Percentiles rank a stretch among this genome's conserved stretches.
Evolutionary conservation across 2,329 filamentous ascomycete genomes (phyloP).

Genomic region (Fusarium sp.): DNA sequence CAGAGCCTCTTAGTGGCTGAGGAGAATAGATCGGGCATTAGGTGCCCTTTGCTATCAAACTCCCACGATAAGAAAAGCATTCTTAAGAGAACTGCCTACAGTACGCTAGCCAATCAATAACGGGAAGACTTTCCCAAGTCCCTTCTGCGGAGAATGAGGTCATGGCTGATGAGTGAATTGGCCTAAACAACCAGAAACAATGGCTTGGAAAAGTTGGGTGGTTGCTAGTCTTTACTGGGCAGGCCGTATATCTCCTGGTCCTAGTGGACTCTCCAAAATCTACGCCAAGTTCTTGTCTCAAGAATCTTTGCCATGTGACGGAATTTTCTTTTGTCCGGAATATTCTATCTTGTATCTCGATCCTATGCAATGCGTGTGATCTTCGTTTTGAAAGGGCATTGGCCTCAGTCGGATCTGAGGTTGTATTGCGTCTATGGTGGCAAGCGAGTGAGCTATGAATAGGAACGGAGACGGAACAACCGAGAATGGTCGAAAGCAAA

Average conservation of each 20-base stretch:
- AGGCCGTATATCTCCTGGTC: background rate
- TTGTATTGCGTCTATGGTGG: constrained; percentile 33
- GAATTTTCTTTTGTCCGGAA: background rate
- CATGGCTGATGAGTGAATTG: constrained; percentile 3
- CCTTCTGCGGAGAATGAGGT: constrained; percentile 3
- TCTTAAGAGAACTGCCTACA: background rate
- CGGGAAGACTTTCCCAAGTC: constrained; percentile 1
- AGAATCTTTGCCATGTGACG: background rate
- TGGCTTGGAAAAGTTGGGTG: constrained; percentile 23
- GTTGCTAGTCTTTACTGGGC: constrained; percentile 7
- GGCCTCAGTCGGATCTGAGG: constrained; percentile 19
- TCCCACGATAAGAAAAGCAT: background rate
- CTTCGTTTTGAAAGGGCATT: constrained; percentile 13
- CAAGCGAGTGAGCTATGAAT: constrained; percentile 37
- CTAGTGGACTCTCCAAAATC: background rate
- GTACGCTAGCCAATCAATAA: constrained; percentile 11
- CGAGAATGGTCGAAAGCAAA: constrained; percentile 17
- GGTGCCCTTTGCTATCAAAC: constrained; percentile 22
- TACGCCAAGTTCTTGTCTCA: background rate
- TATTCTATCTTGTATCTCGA: background rate
- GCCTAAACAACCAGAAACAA: constrained; percentile 29
- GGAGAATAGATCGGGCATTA: background rate
- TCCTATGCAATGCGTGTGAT: constrained; percentile 2
- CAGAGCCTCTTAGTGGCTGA: constrained; percentile 23
- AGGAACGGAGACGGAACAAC: constrained; percentile 25